A percentile compares a stretch with the other conserved stretches of the same genome.
These are phyloP conservation scores for Gastrolobium villosum DNA, from an alignment of 306 rosid genomes.

Conservation along the genomic window DNA sequence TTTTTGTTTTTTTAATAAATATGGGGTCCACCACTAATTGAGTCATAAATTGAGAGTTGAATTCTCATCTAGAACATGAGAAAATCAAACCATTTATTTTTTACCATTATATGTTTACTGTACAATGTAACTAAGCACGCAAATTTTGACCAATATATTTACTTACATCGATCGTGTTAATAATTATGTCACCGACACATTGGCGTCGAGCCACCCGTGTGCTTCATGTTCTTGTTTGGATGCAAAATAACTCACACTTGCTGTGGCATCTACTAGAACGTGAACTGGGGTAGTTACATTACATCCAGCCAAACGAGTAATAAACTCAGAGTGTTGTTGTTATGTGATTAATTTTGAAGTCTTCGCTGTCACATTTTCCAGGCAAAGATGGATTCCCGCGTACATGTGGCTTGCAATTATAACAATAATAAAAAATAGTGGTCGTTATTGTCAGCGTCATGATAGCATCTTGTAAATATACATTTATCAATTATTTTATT, in stretches of 20 bases:
- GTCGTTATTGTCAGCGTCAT: slow-evolving; percentile 50
- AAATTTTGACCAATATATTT: background rate
- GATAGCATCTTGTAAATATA: slow-evolving; percentile 36
- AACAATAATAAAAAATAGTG: slow-evolving; percentile 35
- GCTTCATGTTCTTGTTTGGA: slow-evolving; percentile 39
- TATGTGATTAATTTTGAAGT: slow-evolving; percentile 30
- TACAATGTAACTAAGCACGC: background rate
- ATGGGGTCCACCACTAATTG: too few relatives aligned
- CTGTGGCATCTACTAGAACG: background rate
- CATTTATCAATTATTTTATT: background rate
- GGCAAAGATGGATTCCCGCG: slow-evolving; percentile 40
- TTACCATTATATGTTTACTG: background rate
- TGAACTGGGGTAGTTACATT: slow-evolving; percentile 1
- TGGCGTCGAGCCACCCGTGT: slow-evolving; percentile 15
- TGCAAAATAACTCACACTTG: background rate
- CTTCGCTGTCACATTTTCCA: slow-evolving; percentile 42
- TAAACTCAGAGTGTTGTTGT: background rate
- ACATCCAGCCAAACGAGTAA: slow-evolving; percentile 24
- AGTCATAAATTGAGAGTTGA: too few relatives aligned
- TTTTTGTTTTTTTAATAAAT: too few relatives aligned
- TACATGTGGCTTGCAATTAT: slow-evolving; percentile 49
- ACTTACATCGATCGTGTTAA: background rate
- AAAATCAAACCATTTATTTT: too few relatives aligned
- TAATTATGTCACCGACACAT: background rate
- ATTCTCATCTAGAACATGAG: too few relatives aligned